Evolutionary conservation across 257 asterid species (phyloP), one percentile per base, ranked within the genome.

Genomic region (Catharanthus roseus): DNA sequence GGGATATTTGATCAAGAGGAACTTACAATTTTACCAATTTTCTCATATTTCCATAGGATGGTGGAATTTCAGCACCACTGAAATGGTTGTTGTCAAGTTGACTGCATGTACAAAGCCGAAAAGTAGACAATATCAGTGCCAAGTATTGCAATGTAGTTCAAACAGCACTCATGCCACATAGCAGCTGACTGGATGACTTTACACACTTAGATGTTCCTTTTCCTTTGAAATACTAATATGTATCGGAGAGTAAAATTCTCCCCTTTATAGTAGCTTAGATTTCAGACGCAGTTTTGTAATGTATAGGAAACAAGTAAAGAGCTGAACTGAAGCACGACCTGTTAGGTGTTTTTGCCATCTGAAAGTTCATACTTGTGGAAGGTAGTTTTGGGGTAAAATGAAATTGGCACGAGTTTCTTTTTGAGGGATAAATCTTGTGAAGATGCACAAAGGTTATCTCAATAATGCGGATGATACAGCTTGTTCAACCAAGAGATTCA

Each of bases 31-130:
- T 84, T 28, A 74, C 70, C 58, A 81, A 65, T 24, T 64, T 78
- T 21, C 78, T 42, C 31, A 81, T 45, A 60, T 81, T 82, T 63
- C 84, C 84, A 55, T 77, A 81, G 16, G 88, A 72, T 74, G 79
- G 72, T 53, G 88, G 88, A 75, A 84, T 84, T 36, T 76, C 74
- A 60, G 82, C 38, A 42, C 82, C 84, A 49, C 73, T 77, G 75
- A 84, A 84, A 67, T 81, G 65, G 80, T 84, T 84, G 81, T 84
- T 84, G 65, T 84, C 86, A 67, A 84, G 77, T 69, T 84, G 88
- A 60, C 88, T 84, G 81, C 81, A 65, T 16, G 38, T 53, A 54
- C 49, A 69, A 65, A 78, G 31, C 42, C 70, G 47, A 26, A 41
- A 64, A 12, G 47, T 41, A 42, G 67, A 63, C 23, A 60, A 50